Base-by-base conservation (phyloP, 2,329 filamentous ascomycete species). In the Phialophora verrucosa region DNA sequence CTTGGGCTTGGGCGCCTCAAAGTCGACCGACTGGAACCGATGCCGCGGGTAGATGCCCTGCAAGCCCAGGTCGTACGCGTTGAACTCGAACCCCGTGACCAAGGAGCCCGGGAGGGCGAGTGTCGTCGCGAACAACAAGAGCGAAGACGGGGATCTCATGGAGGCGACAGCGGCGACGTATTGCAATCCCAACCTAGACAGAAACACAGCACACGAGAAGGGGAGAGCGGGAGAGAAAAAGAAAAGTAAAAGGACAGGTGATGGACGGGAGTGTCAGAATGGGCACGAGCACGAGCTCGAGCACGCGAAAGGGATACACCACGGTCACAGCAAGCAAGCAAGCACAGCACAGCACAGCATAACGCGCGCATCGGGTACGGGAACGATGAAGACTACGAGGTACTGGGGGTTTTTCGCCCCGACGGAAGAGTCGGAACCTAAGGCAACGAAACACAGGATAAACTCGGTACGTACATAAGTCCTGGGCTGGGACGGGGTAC, bases 1-100 rank as follows among this genome's bases (percentile, higher is more conserved):
- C 59, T 75, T 76, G 25, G 75, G 53, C n/a, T 32, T 42, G 2
- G 70, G 70, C 12, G 69, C 5, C 31, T 66, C 62, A 12, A 68
- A 32, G 42, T 70, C 62, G 54, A 69, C 67, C 4, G 70, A 70
- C 11, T 68, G 62, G 49, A 67, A 71, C 35, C 58, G 59, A 31
- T 63, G 63, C 20, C 59, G 63, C 11, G 67, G 65, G 61, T 72
- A 72, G n/a, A 65, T n/a, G 59, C 70, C 70, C 49, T 70, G 65
- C 17, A 72, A 54, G 27, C 67, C 69, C 57, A 66, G 53, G 35
- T 68, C 66, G 47, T 68, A 68, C 55, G 66, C 47, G 50, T 68
- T 68, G 59, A 68, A 68, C 4, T 59, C 63, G 55, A 66, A 66
- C 49, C 59, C 63, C 63, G 63, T 25, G 63, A 35, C 49, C 55